Evolutionary conservation across 805 yeast species (phyloP).

Genomic region (Saturnispora besseyi): DNA sequence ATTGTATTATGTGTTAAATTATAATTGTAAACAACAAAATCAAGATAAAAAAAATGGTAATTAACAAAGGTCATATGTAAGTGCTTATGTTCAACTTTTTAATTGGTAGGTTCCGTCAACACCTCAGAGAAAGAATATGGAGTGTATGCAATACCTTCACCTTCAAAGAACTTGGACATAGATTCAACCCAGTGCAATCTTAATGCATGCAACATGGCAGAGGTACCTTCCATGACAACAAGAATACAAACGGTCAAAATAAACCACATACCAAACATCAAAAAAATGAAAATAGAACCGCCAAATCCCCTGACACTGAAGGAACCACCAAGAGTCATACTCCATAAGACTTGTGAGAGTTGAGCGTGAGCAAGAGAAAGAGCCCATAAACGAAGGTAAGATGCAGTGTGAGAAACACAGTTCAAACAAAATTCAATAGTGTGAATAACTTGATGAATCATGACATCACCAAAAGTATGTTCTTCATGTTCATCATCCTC

Average conservation of each 20-base stretch:
- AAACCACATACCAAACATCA: conserved; percentile 93
- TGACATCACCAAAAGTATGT: conserved; percentile 81
- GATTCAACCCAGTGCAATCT: conserved; percentile 99
- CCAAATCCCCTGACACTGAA: conserved; percentile 54
- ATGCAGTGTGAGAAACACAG: conserved; percentile 98
- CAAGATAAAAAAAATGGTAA: no score
- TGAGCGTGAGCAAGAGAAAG: conserved; percentile 95
- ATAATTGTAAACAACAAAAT: no score
- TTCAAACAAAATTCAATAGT: conserved; percentile 96
- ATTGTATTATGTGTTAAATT: no score
- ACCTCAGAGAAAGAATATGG: conserved; percentile 65
- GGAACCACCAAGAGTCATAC: conserved; percentile 82
- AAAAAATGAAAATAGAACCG: conserved; percentile 68
- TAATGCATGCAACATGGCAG: conserved; percentile 97
- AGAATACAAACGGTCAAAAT: conserved; percentile 80
- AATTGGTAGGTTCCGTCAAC: conserved; percentile 9
- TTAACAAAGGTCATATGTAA: no score
- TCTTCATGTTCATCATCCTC: conserved; percentile 48
- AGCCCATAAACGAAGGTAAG: conserved; percentile 95
- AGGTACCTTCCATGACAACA: conserved; percentile 97
- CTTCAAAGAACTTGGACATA: conserved; percentile 96
- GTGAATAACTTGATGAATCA: conserved; percentile 95
- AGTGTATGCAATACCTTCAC: conserved; percentile 85
- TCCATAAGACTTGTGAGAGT: conserved; percentile 89
- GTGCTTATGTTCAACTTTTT: background rate